Conservation (phyloP, 1,284 basidiomycete species). For the Lentinula novae-zelandiae region DNA sequence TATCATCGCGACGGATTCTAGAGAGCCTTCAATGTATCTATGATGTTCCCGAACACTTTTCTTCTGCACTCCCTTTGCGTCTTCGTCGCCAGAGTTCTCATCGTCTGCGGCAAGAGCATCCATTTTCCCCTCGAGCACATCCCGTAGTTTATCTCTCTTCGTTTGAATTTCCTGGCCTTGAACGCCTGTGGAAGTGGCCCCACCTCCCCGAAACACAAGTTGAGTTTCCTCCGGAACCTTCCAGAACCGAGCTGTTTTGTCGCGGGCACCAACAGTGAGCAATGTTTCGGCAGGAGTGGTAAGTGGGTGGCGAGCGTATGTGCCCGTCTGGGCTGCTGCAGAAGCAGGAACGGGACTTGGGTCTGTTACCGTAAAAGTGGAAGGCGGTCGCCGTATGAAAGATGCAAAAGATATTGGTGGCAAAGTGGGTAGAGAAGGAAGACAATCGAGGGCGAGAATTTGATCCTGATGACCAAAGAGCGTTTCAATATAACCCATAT, state of each 20-base stretch:
- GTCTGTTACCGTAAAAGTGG: neutral
- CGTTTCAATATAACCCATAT: slow-evolving; percentile 91
- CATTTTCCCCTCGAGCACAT: slow-evolving; percentile 78
- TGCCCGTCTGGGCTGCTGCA: neutral
- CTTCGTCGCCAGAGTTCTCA: slow-evolving; percentile 31
- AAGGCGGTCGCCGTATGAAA: neutral
- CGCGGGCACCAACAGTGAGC: slow-evolving; percentile 85
- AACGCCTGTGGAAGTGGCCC: slow-evolving; percentile 21
- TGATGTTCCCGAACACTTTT: slow-evolving; percentile 31
- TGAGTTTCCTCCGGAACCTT: slow-evolving; percentile 96
- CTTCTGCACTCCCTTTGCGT: slow-evolving; percentile 25
- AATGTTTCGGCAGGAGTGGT: slow-evolving; percentile 82
- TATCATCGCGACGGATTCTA: slow-evolving; percentile 92
- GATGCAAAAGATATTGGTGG: neutral
- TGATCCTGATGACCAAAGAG: slow-evolving; percentile 97
- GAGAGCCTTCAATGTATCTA: slow-evolving; percentile 83
- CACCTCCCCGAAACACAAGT: slow-evolving; percentile 93
- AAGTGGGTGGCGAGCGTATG: slow-evolving; percentile 2
- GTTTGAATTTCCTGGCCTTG: neutral
- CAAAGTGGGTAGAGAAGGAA: slow-evolving; percentile 3
- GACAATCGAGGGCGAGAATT: slow-evolving; percentile 65
- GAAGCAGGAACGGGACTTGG: neutral
- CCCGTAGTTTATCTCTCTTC: slow-evolving; percentile 64
- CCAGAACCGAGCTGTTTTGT: slow-evolving; percentile 94
- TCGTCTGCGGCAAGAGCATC: slow-evolving; percentile 54